Conservation (phyloP, 345 rosid genomes). For the Citrus trifoliata region DNA sequence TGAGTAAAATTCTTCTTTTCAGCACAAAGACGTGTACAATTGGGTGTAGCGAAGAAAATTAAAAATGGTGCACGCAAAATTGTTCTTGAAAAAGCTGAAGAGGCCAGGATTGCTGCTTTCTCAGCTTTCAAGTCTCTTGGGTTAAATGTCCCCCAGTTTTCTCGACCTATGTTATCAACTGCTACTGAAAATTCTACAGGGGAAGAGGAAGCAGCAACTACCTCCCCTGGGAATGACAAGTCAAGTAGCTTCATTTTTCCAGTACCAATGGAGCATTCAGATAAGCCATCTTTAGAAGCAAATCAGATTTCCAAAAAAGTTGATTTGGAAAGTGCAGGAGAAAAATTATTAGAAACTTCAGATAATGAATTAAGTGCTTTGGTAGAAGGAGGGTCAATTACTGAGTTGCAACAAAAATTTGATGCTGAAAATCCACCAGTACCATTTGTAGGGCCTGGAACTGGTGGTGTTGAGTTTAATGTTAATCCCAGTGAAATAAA, state of each 20-base stretch:
- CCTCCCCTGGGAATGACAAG: constrained; percentile 28
- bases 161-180: constrained; percentile 42
- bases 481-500: constrained; percentile 15
- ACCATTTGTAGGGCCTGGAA: constrained; percentile 27
- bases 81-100: constrained; percentile 98
- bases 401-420: constrained; percentile 15
- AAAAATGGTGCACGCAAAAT: constrained; percentile 92
- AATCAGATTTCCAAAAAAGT: constrained; percentile 27
- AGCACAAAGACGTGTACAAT: constrained; percentile 71
- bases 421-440: constrained; percentile 26
- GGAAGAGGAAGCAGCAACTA: constrained; percentile 31
- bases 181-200: constrained; percentile 26
- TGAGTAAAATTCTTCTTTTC: constrained; percentile 11
- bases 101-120: constrained; percentile 90
- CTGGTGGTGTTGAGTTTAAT: constrained; percentile 16
- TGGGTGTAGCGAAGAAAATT: constrained; percentile 92
- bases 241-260: constrained; percentile 23
- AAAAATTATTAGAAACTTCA: constrained; percentile 26
- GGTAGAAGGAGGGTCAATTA: constrained; percentile 27
- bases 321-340: constrained; percentile 31
- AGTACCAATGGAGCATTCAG: constrained; percentile 31
- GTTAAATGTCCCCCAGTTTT: constrained; percentile 58
- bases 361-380: constrained; percentile 37
- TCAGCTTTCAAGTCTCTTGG: constrained; percentile 91
- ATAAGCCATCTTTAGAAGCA: constrained; percentile 27